Evolutionary conservation across 345 rosid species (phyloP), one percentile per base, ranked within the genome.

Genomic region (Salix arbutifolia): DNA sequence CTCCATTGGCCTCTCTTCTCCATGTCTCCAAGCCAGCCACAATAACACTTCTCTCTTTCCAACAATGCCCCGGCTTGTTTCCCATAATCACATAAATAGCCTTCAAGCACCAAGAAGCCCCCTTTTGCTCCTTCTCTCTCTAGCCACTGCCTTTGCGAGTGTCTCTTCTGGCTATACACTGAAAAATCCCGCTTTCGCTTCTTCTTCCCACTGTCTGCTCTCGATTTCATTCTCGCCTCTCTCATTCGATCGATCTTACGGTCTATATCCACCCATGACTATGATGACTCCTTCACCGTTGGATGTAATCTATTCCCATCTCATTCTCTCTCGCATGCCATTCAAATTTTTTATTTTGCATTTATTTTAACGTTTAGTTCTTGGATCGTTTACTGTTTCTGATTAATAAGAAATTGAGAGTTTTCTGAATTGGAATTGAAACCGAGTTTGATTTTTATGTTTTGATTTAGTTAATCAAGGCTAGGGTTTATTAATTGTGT

Each of bases 241-340:
- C 56, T 8, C 67, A 74, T 83, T 86, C 78, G 67, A 78, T n/a
- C 76, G 87, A 86, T 87, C 90, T 37, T 69, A 71, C 91, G 78
- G 53, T 75, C 76, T 71, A 26, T 61, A 72, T 26, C 53, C 77
- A 62, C 75, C 69, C 85, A 91, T 93, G 98, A 91, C 97, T 85
- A 60, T 90, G 93, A 84, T 93, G 88, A 88, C 98, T 81, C 91
- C 94, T 80, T 85, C 94, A 62, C 92, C 92, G 77, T 65, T 88
- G 14, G 98, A 93, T 83, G 98, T 93, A 87, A 83, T 66, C 83
- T 23, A 76, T 10, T 23, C 60, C 70, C 19, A 71, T 76, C 52
- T 42, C 58, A 52, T 69, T 78, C 74, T 83, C 74, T 78, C 74
- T 83, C 74, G 30, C 66, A 40, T 42, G 65, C 31, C 53, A 58